phyloP scores from a whole-genome alignment of 495 filamentous ascomycete species.

The Recurvomyces mirabilis region DNA sequence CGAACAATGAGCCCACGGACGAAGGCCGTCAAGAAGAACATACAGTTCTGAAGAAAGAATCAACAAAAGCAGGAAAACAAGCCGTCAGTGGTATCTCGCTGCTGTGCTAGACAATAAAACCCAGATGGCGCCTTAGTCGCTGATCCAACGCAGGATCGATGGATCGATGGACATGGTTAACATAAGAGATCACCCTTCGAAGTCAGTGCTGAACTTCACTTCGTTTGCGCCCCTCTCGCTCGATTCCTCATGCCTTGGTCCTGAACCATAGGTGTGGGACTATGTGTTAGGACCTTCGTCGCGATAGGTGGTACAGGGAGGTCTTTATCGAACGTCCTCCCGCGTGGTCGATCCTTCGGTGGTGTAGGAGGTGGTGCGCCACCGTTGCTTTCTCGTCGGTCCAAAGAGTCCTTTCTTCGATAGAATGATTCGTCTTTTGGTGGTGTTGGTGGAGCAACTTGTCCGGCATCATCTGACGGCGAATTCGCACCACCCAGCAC shows the following conservation, averaged over 20 bases:
- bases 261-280: conserved; percentile 3
- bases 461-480: conserved; percentile 3
- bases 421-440: conserved; percentile 25
- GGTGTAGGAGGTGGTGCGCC: conserved; percentile 23
- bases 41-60: no score
- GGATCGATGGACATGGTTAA: no score
- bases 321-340: conserved; percentile 22
- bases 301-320: conserved; percentile 15
- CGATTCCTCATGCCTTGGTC: not conserved
- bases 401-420: not conserved
- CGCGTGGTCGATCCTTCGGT: conserved; percentile 25
- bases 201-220: no score
- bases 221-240: not conserved
- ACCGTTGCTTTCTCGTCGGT: conserved; percentile 6
- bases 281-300: conserved; percentile 1
- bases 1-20: no score
- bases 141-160: not conserved
- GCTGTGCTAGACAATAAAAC: not conserved
- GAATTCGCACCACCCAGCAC: conserved; percentile 10
- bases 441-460: conserved; percentile 29
- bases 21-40: no score
- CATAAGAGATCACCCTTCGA: no score
- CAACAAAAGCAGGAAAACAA: not conserved
- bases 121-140: not conserved
- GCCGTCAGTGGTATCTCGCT: conserved; percentile 4